Conservation (phyloP, 1,139 yeast genomes). For the Protomyces lactucae-debilis region DNA sequence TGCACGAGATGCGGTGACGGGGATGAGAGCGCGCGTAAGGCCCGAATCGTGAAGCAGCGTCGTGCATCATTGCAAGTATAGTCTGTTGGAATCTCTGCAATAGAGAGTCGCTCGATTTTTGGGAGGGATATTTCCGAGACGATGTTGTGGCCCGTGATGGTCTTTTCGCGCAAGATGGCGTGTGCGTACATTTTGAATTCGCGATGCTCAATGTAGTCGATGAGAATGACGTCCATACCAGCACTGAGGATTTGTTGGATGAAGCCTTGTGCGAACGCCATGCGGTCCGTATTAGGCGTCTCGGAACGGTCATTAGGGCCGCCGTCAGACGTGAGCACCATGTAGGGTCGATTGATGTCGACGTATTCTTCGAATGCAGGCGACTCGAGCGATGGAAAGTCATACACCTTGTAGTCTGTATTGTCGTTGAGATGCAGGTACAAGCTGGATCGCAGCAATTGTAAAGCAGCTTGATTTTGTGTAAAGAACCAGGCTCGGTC, state of each 20-base stretch:
- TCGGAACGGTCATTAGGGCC: background rate
- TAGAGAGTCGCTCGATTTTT: background rate
- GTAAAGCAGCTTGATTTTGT: background rate
- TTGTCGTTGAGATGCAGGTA: constrained; percentile 7
- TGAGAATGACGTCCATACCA: constrained; percentile 16
- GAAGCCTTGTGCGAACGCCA: background rate
- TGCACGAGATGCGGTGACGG: background rate
- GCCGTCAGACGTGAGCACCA: constrained; percentile 25
- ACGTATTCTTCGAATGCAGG: constrained; percentile 21
- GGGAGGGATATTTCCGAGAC: background rate
- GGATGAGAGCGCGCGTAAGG: background rate
- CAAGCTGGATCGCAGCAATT: constrained; percentile 5
- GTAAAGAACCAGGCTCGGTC: constrained; percentile 20
- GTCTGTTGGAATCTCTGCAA: background rate
- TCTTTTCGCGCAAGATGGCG: constrained; percentile 6
- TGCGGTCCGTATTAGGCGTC: background rate
- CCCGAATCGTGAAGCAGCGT: background rate
- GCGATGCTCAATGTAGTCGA: constrained; percentile 16
- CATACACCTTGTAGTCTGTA: constrained; percentile 6
- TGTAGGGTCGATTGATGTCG: constrained; percentile 27
- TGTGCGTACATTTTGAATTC: constrained; percentile 20
- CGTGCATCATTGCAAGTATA: background rate
- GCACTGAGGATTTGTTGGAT: background rate
- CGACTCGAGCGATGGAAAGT: constrained; percentile 10
- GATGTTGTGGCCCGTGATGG: background rate